Conservation (phyloP, 1,284 basidiomycete species). For the Xerocomus amazonicus region DNA sequence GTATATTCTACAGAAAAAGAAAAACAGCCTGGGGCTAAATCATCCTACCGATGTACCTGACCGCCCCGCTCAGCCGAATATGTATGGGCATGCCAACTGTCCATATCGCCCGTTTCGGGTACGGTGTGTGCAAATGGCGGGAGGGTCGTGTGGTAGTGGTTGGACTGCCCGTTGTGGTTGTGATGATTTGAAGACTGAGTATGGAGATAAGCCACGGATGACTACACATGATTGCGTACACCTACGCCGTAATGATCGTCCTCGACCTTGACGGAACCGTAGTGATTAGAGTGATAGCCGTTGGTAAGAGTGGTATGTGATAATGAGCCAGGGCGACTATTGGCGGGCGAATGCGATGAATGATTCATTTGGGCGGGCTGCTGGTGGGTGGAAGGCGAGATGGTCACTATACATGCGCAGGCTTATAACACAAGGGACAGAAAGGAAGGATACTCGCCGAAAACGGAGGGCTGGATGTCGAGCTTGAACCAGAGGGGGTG, state of each 20-base stretch:
- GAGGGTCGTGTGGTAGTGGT: conserved; percentile 37
- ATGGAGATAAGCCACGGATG: neutral
- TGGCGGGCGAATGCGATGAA: conserved; percentile 43
- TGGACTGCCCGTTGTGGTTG: conserved; percentile 34
- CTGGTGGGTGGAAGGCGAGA: conserved; percentile 37
- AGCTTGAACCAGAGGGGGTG: conserved; percentile 68
- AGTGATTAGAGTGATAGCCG: conserved; percentile 36
- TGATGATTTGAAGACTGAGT: conserved; percentile 35
- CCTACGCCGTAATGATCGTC: conserved; percentile 61
- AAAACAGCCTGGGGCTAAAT: neutral
- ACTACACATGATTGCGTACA: conserved; percentile 12
- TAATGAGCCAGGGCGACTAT: conserved; percentile 40
- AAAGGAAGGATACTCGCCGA: conserved; percentile 68
- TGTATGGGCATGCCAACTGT: conserved; percentile 50
- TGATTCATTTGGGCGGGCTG: conserved; percentile 63
- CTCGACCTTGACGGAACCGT: conserved; percentile 57
- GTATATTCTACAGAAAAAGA: conserved; percentile 31
- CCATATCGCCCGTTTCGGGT: conserved; percentile 40
- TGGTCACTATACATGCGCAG: conserved; percentile 46
- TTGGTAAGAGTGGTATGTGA: conserved; percentile 32
- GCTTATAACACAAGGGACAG: conserved; percentile 21
- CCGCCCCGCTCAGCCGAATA: conserved; percentile 58
- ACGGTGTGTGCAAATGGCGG: conserved; percentile 45
- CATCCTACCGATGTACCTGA: conserved; percentile 47
- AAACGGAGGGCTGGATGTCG: conserved; percentile 71